phyloP scores from a whole-genome alignment of 495 filamentous ascomycete genomes.

The Podospora tetraspora region DNA sequence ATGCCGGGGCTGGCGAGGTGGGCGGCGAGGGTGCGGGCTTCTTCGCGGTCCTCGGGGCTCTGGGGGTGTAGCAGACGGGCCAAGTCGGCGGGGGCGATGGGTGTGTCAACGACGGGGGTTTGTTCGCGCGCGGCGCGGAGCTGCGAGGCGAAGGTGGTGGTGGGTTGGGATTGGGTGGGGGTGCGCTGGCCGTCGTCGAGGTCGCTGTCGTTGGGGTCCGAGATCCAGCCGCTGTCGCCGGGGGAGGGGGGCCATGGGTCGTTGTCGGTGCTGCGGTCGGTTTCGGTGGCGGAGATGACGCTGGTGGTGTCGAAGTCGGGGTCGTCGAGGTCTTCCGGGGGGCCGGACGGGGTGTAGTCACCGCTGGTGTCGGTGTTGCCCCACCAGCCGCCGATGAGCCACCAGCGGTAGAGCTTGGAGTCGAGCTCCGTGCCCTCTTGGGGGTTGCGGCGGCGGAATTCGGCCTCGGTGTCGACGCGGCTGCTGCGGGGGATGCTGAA shows the following conservation, averaged over 20 bases:
- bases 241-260: neutral
- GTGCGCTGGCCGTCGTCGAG: slow-evolving; percentile 60
- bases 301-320: slow-evolving; percentile 72
- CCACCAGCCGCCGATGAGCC: slow-evolving; percentile 74
- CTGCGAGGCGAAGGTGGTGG: slow-evolving; percentile 12
- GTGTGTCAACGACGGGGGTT: slow-evolving; percentile 56
- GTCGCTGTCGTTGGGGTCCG: slow-evolving; percentile 30
- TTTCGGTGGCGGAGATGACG: slow-evolving; percentile 57
- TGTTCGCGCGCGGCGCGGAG: slow-evolving; percentile 39
- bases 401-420: slow-evolving; percentile 71
- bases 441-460: slow-evolving; percentile 57
- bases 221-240: neutral
- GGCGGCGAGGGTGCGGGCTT: slow-evolving; percentile 76
- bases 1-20: slow-evolving; percentile 66
- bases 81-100: slow-evolving; percentile 62
- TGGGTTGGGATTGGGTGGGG: slow-evolving; percentile 53
- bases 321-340: slow-evolving; percentile 25
- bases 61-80: slow-evolving; percentile 80
- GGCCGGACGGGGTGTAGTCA: slow-evolving; percentile 51
- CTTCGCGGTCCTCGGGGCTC: slow-evolving; percentile 66
- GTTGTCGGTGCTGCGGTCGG: neutral
- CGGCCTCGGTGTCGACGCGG: slow-evolving; percentile 70
- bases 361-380: slow-evolving; percentile 72
- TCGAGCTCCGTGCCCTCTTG: slow-evolving; percentile 59
- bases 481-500: slow-evolving; percentile 52